phyloP scores from a whole-genome alignment of 2,329 filamentous ascomycete species.

The Colletotrichum orchidophilum region DNA sequence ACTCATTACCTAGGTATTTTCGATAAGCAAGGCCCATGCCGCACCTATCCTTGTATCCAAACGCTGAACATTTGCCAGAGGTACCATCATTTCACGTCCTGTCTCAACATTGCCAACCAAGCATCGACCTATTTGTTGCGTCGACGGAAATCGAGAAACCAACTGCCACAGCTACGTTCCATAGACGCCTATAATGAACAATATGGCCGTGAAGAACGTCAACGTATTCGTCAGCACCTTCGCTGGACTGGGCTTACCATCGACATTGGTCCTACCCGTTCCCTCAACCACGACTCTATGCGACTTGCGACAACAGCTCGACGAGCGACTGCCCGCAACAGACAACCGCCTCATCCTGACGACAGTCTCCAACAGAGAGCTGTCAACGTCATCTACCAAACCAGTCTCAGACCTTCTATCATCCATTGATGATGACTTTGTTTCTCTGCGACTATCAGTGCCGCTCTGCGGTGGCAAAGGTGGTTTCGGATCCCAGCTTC shows the following conservation, averaged over 20 bases:
- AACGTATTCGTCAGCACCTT: conserved; percentile 90
- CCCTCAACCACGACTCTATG: conserved; percentile 70
- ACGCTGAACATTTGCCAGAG: not conserved
- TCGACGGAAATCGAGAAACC: not conserved
- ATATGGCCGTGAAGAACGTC: conserved; percentile 68
- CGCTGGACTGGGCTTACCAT: conserved; percentile 80
- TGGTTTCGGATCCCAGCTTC: conserved; percentile 96
- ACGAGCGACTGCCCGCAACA: conserved; percentile 67
- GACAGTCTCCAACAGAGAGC: conserved; percentile 79
- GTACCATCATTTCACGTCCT: not conserved
- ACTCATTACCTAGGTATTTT: not conserved
- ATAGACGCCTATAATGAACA: no score
- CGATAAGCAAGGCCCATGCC: not conserved
- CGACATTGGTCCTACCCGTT: conserved; percentile 83
- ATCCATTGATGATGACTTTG: conserved; percentile 68
- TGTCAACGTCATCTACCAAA: conserved; percentile 62
- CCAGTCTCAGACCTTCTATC: conserved; percentile 72
- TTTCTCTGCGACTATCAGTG: conserved; percentile 82
- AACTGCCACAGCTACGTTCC: not conserved
- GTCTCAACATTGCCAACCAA: not conserved
- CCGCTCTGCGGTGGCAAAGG: conserved; percentile 93
- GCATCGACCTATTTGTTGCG: not conserved
- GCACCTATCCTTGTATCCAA: not conserved
- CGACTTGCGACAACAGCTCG: conserved; percentile 71
- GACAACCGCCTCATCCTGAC: conserved; percentile 78